Evolutionary conservation across 371 early-diverging fungal genomes (phyloP), one percentile per base, ranked within the genome.

Genomic region (Mucor piriformis): DNA sequence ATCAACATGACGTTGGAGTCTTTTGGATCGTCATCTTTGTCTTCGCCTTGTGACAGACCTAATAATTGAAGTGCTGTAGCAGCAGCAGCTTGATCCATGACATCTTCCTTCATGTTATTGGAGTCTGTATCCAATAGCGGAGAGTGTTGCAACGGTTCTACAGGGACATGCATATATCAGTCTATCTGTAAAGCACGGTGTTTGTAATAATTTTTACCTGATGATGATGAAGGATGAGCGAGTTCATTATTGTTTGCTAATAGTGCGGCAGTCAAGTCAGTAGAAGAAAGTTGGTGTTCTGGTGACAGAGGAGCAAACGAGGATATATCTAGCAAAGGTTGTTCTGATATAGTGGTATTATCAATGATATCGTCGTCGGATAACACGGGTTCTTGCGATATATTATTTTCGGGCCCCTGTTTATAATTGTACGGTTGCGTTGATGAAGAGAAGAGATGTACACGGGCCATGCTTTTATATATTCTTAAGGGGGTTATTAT

Each of bases 371-470:
- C 38, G 25, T 56, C 42, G 25, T 37, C 33, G 13, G 29, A 20
- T 15, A 57, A 61, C 27, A 61, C 18, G 6, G 65, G 65, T 32
- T 54, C 65, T 11, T 63, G 55, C n/a, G 57, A 52, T 16, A 58
- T 53, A 21, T 50, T n/a, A 2, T 50, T 38, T n/a, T 51, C 50
- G 23, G 57, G 50, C 40, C 58, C 32, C 37, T 37, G 27, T 29
- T 52, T 24, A 24, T 59, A 46, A 46, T 46, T 21, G 13, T 46
- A 44, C 21, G 54, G 58, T 43, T 49, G n/a, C 6, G 62, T 42
- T 44, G 67, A 63, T 6, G 72, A 47, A 43, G 69, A 64, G 50
- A 75, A 75, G 8, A 69, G 55, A 63, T 75, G 76, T 25, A 75
- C 76, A 50, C 72, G 67, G 40, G 76, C 76, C 76, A 75, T 74